These are phyloP conservation scores for Plasmodium gallinaceum DNA, from an alignment of 169 alveolate genomes.

Conservation along the genomic window DNA sequence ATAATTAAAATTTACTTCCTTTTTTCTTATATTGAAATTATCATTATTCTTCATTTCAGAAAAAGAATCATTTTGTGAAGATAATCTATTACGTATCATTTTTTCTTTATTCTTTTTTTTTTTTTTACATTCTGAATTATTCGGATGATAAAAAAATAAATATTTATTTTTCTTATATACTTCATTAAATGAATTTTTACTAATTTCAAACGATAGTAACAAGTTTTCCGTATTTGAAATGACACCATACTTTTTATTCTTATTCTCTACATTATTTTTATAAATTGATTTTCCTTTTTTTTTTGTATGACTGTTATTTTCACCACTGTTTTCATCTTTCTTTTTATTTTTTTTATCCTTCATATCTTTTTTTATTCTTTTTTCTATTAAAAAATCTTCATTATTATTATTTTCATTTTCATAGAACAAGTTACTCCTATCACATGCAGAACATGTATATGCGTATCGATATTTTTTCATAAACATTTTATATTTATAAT, in stretches of 20 bases:
- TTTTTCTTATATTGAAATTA: background rate
- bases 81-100: too few relatives aligned
- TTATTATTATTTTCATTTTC: background rate
- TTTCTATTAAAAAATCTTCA: background rate
- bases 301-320: too few relatives aligned
- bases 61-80: too few relatives aligned
- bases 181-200: constrained; percentile 19
- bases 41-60: background rate
- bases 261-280: background rate
- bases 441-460: background rate
- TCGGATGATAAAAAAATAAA: background rate
- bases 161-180: constrained; percentile 29
- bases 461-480: background rate
- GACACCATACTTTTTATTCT: background rate
- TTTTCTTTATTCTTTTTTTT: background rate
- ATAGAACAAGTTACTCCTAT: background rate
- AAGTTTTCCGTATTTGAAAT: background rate
- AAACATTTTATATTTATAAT: constrained; percentile 23
- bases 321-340: background rate
- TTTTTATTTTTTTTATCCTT: background rate
- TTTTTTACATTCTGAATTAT: background rate
- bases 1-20: background rate
- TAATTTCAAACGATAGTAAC: constrained; percentile 18
- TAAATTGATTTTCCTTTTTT: too few relatives aligned
- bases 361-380: background rate